Base-by-base conservation (phyloP, 805 yeast genomes). In the Kuraishia molischiana region DNA sequence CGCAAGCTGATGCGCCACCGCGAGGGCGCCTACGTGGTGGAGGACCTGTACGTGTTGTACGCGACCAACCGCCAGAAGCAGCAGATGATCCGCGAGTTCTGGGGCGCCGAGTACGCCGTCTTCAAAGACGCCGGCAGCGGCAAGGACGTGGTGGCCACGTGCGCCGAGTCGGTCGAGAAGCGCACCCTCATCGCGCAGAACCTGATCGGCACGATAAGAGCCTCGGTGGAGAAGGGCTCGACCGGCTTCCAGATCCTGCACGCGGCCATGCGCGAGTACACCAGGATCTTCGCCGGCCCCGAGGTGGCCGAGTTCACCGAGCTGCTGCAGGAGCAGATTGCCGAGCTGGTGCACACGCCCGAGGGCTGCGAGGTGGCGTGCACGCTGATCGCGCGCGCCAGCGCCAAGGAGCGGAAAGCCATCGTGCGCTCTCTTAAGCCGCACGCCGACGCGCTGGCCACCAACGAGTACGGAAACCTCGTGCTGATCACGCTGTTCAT, bases 1-100 rank as follows among this genome's bases (percentile, higher is more conserved):
- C 73, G 96, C 58, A 90, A 86, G 61, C 67, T 90, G 41, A 86
- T 90, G 92, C 79, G 95, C 67, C 97, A 90, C 63, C 81, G 84
- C 64, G 97, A 90, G 69, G 98, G 97, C 62, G 97, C 97, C 11
- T 87, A 90, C 52, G 97, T 90, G 29, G 87, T 89, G 46, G 97
- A 90, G 62, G 98, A 90, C 67, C 68, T 85, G 52, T 90, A 69
- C 55, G 85, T 85, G 19, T 73, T 87, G 40, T 90, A 89, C 59
- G 77, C 96, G 9, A 76, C 86, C 19, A 72, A 81, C 22, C 85
- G 79, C 44, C 97, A 90, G 62, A 84, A 76, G 59, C 74, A 76
- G 39, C 95, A 85, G 61, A 89, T 90, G 83, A 77, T 90, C 47
- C 77, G 92, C 61, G 98, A 90, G 63, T 90, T 90, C 56, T 90